phyloP scores from a whole-genome alignment of 2,329 filamentous ascomycete genomes.

The Tolypocladium ovalisporum region DNA sequence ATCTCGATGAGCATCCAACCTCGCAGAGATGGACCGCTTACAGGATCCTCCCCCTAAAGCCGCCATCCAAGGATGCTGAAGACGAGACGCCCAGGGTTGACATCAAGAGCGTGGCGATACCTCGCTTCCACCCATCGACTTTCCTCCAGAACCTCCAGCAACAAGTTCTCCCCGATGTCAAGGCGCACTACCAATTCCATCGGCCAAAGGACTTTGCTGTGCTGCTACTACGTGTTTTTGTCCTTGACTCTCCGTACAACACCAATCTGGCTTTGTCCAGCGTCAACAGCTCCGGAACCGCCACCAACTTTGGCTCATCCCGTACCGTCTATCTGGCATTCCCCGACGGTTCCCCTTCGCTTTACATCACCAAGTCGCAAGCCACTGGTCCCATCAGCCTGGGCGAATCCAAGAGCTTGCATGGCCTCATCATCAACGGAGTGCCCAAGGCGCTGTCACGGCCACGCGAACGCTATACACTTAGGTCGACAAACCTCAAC shows the following conservation, averaged over 20 bases:
- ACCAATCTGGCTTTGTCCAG: constrained; percentile 37
- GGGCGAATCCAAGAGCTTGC: constrained; percentile 51
- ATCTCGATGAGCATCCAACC: constrained; percentile 53
- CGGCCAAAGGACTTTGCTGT: constrained; percentile 59
- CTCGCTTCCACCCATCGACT: constrained; percentile 68
- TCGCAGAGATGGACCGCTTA: constrained; percentile 56
- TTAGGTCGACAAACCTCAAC: constrained; percentile 56
- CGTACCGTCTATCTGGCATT: constrained; percentile 73
- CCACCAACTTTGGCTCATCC: constrained; percentile 48
- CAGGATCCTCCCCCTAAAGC: constrained; percentile 42
- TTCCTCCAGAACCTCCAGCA: constrained; percentile 68
- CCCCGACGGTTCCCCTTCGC: constrained; percentile 65
- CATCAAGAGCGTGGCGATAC: constrained; percentile 38
- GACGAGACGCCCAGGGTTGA: constrained; percentile 31
- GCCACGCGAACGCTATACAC: constrained; percentile 58
- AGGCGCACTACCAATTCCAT: constrained; percentile 73
- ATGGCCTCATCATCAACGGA: constrained; percentile 62
- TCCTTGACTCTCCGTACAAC: constrained; percentile 73
- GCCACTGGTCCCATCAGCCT: constrained; percentile 27
- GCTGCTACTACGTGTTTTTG: constrained; percentile 65
- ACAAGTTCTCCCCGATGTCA: constrained; percentile 67
- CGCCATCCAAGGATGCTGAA: constrained; percentile 22
- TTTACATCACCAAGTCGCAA: constrained; percentile 53
- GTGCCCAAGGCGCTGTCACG: constrained; percentile 74
- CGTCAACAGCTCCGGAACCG: constrained; percentile 16